phyloP scores from a whole-genome alignment of 306 rosid species.

The Mucuna pruriens region DNA sequence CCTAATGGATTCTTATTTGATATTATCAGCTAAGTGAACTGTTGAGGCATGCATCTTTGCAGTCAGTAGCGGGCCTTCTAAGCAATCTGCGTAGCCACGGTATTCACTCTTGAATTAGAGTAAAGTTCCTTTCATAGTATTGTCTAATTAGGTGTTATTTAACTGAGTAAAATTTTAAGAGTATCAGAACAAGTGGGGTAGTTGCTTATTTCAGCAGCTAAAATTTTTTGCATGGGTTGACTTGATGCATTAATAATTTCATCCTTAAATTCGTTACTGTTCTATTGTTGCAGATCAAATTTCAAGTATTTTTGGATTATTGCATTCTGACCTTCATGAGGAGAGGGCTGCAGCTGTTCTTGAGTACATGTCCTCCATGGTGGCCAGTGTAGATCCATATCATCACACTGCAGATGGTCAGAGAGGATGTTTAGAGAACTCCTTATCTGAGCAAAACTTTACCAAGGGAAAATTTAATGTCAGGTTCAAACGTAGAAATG shows the following conservation, averaged over 20 bases:
- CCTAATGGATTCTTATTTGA: conserved; percentile 39
- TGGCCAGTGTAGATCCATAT: conserved; percentile 71
- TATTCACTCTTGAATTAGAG: conserved; percentile 38
- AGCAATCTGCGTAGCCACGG: conserved; percentile 86
- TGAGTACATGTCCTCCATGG: conserved; percentile 88
- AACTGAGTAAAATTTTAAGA: background rate
- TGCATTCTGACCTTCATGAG: conserved; percentile 87
- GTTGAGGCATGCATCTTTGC: conserved; percentile 71
- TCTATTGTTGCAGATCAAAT: conserved; percentile 61
- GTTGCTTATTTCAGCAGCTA: conserved; percentile 12
- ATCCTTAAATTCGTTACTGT: conserved; percentile 24
- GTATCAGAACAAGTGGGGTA: background rate
- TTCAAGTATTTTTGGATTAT: conserved; percentile 79
- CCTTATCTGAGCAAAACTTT: conserved; percentile 50
- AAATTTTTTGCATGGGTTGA: conserved; percentile 9
- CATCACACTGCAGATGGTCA: conserved; percentile 53
- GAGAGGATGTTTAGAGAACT: conserved; percentile 45
- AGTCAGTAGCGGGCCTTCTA: conserved; percentile 73
- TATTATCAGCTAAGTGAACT: conserved; percentile 70
- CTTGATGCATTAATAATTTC: conserved; percentile 8
- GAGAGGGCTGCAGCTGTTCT: conserved; percentile 65
- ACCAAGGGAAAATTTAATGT: conserved; percentile 74
- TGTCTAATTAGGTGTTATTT: conserved; percentile 18
- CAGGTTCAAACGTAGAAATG: conserved; percentile 90
- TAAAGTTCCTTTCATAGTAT: conserved; percentile 15